A percentile compares a stretch with the other conserved stretches of the same genome.
Evolutionary conservation across 257 asterid genomes (phyloP).

Genomic region (Agastache rugosa): DNA sequence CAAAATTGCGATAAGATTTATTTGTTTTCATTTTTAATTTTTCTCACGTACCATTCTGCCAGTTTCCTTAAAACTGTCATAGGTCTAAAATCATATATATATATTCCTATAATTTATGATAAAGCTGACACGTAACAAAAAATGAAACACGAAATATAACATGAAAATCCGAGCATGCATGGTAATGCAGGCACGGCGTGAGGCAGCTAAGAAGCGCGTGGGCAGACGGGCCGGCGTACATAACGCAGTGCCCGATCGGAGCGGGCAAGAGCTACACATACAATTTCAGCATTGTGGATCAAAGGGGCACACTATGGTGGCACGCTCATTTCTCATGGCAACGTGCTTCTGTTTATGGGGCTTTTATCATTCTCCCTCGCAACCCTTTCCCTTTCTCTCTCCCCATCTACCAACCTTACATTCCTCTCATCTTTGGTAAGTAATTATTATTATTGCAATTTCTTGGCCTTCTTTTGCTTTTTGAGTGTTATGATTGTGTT

Average conservation of each 20-base stretch:
- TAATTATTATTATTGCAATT: neutral
- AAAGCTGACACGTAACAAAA: too few relatives aligned
- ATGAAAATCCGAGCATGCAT: too few relatives aligned
- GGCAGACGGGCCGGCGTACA: slow-evolving; percentile 90
- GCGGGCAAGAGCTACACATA: slow-evolving; percentile 56
- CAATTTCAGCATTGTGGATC: slow-evolving; percentile 57
- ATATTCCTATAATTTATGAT: too few relatives aligned
- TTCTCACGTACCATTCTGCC: too few relatives aligned
- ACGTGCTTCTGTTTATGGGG: slow-evolving; percentile 79
- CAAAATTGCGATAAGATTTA: too few relatives aligned
- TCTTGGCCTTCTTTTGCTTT: neutral
- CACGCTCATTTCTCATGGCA: slow-evolving; percentile 91
- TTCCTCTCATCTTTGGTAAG: slow-evolving; percentile 62
- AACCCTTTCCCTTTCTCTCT: slow-evolving; percentile 58
- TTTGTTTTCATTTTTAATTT: too few relatives aligned
- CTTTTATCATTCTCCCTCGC: slow-evolving; percentile 74
- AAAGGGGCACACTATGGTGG: slow-evolving; percentile 86
- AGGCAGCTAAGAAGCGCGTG: slow-evolving; percentile 71
- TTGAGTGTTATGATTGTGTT: neutral
- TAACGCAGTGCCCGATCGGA: slow-evolving; percentile 81
- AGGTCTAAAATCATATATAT: too few relatives aligned
- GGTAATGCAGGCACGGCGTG: slow-evolving; percentile 70
- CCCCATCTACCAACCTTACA: slow-evolving; percentile 1
- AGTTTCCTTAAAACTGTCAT: too few relatives aligned
- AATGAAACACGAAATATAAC: too few relatives aligned